Conservation (phyloP, 2,329 filamentous ascomycete species). For the Pleurostoma richardsiae region DNA sequence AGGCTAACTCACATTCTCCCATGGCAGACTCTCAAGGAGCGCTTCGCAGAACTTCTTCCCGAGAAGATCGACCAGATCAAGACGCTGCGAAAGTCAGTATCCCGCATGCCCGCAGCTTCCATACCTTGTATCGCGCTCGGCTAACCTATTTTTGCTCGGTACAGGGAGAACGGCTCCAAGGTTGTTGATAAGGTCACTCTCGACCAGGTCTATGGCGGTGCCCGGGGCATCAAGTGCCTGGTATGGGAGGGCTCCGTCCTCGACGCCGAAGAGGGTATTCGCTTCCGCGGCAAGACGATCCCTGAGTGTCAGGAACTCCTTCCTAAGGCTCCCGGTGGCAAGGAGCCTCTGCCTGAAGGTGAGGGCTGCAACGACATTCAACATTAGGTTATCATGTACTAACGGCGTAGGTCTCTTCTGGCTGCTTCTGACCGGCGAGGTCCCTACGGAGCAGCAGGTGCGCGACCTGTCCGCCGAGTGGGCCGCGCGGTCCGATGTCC, state of each 20-base stretch:
- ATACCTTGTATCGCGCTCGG: conserved; percentile 6
- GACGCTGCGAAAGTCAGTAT: conserved; percentile 84
- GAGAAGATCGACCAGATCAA: conserved; percentile 98
- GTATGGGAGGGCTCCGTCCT: conserved; percentile 99
- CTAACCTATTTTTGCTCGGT: conserved; percentile 15
- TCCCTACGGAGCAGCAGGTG: conserved; percentile 96
- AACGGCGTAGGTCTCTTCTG: conserved; percentile 79
- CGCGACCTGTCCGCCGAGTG: conserved; percentile 97
- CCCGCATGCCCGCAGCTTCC: conserved; percentile 8
- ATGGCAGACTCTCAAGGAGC: conserved; percentile 87
- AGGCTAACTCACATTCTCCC: conserved; percentile 13
- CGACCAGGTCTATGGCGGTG: conserved; percentile 98
- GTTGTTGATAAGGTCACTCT: conserved; percentile 97
- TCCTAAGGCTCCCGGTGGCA: conserved; percentile 92
- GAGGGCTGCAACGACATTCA: conserved; percentile 9
- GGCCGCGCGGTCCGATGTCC: conserved; percentile 94
- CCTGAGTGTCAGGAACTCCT: conserved; percentile 97
- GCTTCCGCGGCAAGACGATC: conserved; percentile 98
- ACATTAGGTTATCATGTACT: not conserved
- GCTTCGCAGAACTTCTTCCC: conserved; percentile 92
- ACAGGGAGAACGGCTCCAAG: conserved; percentile 88
- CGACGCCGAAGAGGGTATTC: conserved; percentile 97
- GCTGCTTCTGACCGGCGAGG: conserved; percentile 97
- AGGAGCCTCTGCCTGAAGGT: conserved; percentile 96
- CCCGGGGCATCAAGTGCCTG: conserved; percentile 96